These are phyloP conservation scores for Scortechinia acanthostroma DNA, from an alignment of 2,329 filamentous ascomycete species.

Conservation along the genomic window DNA sequence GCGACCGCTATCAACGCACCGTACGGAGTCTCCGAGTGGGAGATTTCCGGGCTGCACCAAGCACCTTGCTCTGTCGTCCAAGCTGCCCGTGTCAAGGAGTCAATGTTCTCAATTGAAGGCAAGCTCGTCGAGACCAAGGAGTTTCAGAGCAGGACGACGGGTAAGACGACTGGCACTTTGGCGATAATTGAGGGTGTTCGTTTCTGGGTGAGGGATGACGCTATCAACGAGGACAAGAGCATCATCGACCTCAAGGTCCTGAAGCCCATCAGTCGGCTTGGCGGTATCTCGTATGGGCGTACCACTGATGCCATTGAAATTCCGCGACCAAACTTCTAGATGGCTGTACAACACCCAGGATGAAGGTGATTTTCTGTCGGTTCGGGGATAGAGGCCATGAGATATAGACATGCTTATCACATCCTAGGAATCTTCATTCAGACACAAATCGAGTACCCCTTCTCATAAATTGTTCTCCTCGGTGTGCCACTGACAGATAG, in stretches of 20 bases:
- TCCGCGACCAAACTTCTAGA: conserved; percentile 35
- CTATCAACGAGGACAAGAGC: conserved; percentile 70
- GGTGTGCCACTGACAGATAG: no score
- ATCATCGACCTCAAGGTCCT: conserved; percentile 67
- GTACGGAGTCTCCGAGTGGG: conserved; percentile 73
- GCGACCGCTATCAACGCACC: conserved; percentile 73
- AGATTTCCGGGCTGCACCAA: conserved; percentile 68
- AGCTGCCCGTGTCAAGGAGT: conserved; percentile 71
- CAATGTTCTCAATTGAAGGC: conserved; percentile 75
- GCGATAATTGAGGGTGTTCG: conserved; percentile 75
- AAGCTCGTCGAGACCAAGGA: conserved; percentile 70
- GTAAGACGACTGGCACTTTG: conserved; percentile 69
- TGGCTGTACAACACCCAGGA: no score
- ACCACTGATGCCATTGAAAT: conserved; percentile 67
- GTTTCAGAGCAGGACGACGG: conserved; percentile 66
- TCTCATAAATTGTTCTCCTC: no score
- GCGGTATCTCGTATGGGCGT: conserved; percentile 79
- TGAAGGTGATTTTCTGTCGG: no score
- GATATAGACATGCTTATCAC: no score
- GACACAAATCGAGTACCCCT: no score
- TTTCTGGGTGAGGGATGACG: conserved; percentile 87
- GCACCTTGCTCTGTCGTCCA: conserved; percentile 59
- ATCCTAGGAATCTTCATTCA: no score
- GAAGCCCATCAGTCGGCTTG: conserved; percentile 69
- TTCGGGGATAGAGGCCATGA: no score